Evolutionary conservation across 2,329 filamentous ascomycete species (phyloP).

Genomic region (Monosporascus sp.): DNA sequence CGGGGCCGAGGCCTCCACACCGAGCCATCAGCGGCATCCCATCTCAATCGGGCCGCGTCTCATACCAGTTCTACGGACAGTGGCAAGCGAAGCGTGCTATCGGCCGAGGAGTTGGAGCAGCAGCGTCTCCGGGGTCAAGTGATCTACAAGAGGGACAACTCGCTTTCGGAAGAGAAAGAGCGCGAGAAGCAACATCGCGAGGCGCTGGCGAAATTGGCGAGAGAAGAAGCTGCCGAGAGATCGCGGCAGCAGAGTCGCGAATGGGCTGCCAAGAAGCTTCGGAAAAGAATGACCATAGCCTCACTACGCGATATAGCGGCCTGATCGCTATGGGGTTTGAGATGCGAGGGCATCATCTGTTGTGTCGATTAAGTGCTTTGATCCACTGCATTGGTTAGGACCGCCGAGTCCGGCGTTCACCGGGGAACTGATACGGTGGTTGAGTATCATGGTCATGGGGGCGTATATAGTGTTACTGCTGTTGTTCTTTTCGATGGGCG

Average conservation of each 20-base stretch:
- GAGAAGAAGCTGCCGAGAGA: slow-evolving; percentile 56
- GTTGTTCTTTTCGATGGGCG: neutral
- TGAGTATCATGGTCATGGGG: neutral
- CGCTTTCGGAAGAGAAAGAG: slow-evolving; percentile 40
- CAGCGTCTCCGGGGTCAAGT: slow-evolving; percentile 49
- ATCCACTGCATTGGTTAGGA: neutral
- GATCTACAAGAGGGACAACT: slow-evolving; percentile 48
- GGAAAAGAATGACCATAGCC: slow-evolving; percentile 27
- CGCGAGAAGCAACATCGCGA: slow-evolving; percentile 51
- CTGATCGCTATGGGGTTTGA: neutral
- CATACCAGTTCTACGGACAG: slow-evolving; percentile 39
- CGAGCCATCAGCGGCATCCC: slow-evolving; percentile 8
- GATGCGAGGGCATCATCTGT: neutral
- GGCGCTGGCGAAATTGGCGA: slow-evolving; percentile 44
- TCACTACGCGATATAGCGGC: slow-evolving; percentile 17
- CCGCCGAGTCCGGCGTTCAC: too few species aligned
- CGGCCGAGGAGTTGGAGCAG: slow-evolving; percentile 43
- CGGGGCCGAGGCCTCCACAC: slow-evolving; percentile 20
- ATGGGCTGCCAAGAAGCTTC: slow-evolving; percentile 55
- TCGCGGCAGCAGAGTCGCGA: slow-evolving; percentile 53
- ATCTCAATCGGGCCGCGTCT: slow-evolving; percentile 30
- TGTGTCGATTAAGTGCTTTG: neutral
- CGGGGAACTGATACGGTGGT: too few species aligned
- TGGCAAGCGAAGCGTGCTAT: slow-evolving; percentile 43
- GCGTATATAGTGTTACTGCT: neutral